A percentile compares a stretch with the other conserved stretches of the same genome.
These are phyloP conservation scores for Talaromyces trachyspermus DNA, from an alignment of 495 filamentous ascomycete species.

Conservation along the genomic window DNA sequence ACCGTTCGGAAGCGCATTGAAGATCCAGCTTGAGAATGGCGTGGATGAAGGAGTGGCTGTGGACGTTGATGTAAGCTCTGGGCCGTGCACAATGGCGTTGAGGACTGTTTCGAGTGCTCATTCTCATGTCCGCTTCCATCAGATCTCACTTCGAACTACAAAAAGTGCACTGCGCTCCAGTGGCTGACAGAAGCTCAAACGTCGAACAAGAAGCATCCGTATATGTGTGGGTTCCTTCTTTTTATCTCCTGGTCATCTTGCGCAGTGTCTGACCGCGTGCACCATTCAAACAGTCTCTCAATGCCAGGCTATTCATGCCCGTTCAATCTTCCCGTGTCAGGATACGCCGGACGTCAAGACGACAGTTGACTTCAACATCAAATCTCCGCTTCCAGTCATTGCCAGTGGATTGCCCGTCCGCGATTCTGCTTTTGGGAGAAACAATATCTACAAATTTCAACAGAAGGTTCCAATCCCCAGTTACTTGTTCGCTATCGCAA, in stretches of 20 bases:
- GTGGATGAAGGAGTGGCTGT: slow-evolving; percentile 54
- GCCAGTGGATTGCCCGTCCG: slow-evolving; percentile 74
- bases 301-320: slow-evolving; percentile 91
- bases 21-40: slow-evolving; percentile 58
- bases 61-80: slow-evolving; percentile 48
- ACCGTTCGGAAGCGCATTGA: slow-evolving; percentile 74
- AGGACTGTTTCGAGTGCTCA: slow-evolving; percentile 11
- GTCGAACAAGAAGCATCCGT: slow-evolving; percentile 84
- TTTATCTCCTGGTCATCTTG: not conserved
- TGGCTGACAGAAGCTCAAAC: slow-evolving; percentile 91
- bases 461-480: slow-evolving; percentile 89
- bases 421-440: slow-evolving; percentile 32
- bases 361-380: slow-evolving; percentile 80
- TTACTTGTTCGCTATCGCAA: slow-evolving; percentile 88
- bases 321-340: slow-evolving; percentile 92
- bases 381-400: slow-evolving; percentile 77
- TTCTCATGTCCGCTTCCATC: not conserved
- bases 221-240: slow-evolving; percentile 61
- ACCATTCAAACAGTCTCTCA: slow-evolving; percentile 57
- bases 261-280: not conserved
- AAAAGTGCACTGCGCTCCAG: slow-evolving; percentile 83
- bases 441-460: slow-evolving; percentile 67
- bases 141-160: slow-evolving; percentile 65
- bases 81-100: slow-evolving; percentile 27
- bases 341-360: slow-evolving; percentile 94